phyloP scores from a whole-genome alignment of 2,329 filamentous ascomycete genomes.

The Fusarium paranaense region DNA sequence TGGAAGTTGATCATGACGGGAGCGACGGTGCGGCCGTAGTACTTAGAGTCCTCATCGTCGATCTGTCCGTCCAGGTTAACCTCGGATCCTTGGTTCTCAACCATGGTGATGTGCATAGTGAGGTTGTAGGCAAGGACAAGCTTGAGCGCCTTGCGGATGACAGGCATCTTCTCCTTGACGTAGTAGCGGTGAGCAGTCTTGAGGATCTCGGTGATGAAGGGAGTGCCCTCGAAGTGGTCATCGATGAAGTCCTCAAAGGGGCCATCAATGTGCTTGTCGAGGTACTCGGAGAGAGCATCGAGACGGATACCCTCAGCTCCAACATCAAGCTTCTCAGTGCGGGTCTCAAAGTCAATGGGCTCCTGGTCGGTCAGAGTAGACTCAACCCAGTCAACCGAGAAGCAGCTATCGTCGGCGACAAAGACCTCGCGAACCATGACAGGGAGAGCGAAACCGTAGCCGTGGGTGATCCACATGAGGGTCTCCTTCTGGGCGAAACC shows the following conservation, averaged over 20 bases:
- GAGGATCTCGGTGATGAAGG: constrained; percentile 93
- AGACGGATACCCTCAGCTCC: constrained; percentile 88
- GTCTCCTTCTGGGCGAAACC: constrained; percentile 77
- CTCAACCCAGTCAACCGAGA: constrained; percentile 95
- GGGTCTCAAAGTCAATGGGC: constrained; percentile 84
- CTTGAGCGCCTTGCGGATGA: constrained; percentile 95
- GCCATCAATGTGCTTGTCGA: constrained; percentile 93
- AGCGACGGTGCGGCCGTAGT: constrained; percentile 88
- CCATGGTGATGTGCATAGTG: constrained; percentile 93
- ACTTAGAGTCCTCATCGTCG: constrained; percentile 86
- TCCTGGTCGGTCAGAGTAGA: constrained; percentile 74
- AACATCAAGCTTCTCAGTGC: constrained; percentile 89
- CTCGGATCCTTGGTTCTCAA: constrained; percentile 88
- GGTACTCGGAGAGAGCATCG: constrained; percentile 86
- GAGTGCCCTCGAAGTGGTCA: constrained; percentile 95
- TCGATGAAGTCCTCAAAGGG: constrained; percentile 95
- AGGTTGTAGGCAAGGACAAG: constrained; percentile 96
- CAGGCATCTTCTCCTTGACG: constrained; percentile 85
- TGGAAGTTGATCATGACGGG: constrained; percentile 99
- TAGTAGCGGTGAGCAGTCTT: constrained; percentile 97
- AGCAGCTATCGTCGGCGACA: constrained; percentile 91
- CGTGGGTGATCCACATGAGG: constrained; percentile 92
- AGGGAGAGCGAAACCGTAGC: constrained; percentile 92
- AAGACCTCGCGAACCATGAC: constrained; percentile 95
- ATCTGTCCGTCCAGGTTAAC: constrained; percentile 84